Evolutionary conservation across 495 filamentous ascomycete species (phyloP).

Genomic region (Aspergillus sclerotioniger): DNA sequence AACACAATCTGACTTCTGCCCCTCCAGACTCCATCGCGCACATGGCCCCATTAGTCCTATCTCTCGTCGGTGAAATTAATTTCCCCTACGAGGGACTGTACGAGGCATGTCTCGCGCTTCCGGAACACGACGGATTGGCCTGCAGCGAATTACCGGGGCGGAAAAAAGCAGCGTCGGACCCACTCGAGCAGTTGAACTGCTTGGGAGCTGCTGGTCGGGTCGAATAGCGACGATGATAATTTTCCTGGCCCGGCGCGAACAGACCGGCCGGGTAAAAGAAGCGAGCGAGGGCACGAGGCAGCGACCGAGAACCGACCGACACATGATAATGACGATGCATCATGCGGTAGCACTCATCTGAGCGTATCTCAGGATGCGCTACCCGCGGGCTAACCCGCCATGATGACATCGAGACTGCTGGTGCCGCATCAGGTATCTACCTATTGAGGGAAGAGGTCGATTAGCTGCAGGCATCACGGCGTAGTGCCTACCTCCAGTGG

Average conservation of each 20-base stretch:
- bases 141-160: background rate
- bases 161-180: background rate
- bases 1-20: slow-evolving; percentile 5
- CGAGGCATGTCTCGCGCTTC: background rate
- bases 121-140: background rate
- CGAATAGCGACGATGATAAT: background rate
- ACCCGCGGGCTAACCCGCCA: background rate
- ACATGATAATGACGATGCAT: background rate
- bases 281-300: background rate
- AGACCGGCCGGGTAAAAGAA: slow-evolving; percentile 7
- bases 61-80: background rate
- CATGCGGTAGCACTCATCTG: background rate
- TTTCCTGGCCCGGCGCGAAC: background rate
- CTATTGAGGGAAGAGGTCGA: background rate
- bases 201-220: background rate
- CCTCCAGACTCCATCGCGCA: background rate
- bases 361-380: background rate
- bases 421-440: background rate
- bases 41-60: background rate
- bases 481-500: background rate
- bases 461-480: background rate
- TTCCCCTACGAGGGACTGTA: background rate
- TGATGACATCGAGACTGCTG: background rate
- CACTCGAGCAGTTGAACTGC: background rate
- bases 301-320: background rate